Conservation (phyloP, 225 moss, liverwort and hornwort genomes). For the Asterella californica region DNA sequence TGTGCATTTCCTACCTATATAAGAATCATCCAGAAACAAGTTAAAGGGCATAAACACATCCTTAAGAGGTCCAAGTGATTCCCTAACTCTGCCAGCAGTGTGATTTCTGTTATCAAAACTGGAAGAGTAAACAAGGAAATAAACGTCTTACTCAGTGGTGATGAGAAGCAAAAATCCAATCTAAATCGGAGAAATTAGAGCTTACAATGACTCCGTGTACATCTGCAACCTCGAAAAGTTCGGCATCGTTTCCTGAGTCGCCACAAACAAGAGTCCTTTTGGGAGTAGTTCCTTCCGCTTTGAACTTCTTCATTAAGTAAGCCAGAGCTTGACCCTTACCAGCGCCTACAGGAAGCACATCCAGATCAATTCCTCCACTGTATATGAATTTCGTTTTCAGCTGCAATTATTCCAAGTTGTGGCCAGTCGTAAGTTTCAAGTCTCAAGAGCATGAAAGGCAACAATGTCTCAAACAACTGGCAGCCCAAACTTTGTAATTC, state of each 20-base stretch:
- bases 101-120: neutral
- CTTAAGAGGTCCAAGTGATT: neutral
- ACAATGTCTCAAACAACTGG: neutral
- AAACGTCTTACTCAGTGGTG: neutral
- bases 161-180: neutral
- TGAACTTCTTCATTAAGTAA: constrained; percentile 69
- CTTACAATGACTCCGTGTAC: constrained; percentile 88
- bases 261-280: constrained; percentile 82
- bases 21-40: neutral
- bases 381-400: constrained; percentile 73
- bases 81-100: neutral
- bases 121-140: neutral
- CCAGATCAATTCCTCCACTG: constrained; percentile 86
- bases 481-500: neutral
- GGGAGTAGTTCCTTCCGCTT: constrained; percentile 52
- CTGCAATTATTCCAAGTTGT: constrained; percentile 37
- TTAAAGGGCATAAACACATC: neutral
- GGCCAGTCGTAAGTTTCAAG: neutral
- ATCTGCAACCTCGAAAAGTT: constrained; percentile 72
- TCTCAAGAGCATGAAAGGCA: neutral
- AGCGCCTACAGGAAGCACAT: constrained; percentile 77
- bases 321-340: constrained; percentile 87
- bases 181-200: neutral
- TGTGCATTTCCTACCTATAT: constrained; percentile 82
- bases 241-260: constrained; percentile 87